Evolutionary conservation across 441 rosid genomes (phyloP), one percentile per base, ranked within the genome.

Genomic region (Adansonia rubrostipa): DNA sequence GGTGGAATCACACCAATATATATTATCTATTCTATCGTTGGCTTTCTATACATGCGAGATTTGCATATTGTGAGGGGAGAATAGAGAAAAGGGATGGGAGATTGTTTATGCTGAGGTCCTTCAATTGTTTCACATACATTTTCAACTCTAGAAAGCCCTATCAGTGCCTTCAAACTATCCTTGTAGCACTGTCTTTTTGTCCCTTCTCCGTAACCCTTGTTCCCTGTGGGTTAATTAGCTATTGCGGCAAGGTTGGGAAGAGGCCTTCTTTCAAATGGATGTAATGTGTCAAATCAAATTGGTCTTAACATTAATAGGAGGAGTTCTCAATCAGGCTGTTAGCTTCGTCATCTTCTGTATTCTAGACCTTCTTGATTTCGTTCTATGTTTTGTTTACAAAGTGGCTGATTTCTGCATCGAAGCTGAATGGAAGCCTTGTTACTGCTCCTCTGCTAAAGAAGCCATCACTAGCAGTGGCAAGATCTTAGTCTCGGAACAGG

Each of bases 351-450:
- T 94, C 60, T 96, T 94, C 80, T 90, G 88, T 20, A 57, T 90
- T 69, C 90, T 96, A 0, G 99, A 96, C 89, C 82, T 96, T 48
- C 69, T 96, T 17, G 97, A 96, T 86, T 69, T 80, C 75, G 53
- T 86, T 44, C 91, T 96, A 3, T 96, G 98, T 82, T 78, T 88
- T 15, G 67, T 83, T 14, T 96, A 89, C 91, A 93, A 89, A 83
- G 81, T 81, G 8, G 88, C 78, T 0, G 99, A 96, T 73, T 91
- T 91, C 84, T 76, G 87, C 76, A 81, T 90, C 40, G 99, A 96
- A 83, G 87, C 94, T 19, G 92, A 91, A 79, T 88, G 94, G 93
- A 92, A 91, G 87, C 92, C 94, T 57, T 90, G 98, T 82, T 92
- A 92, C 75, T 90, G 98, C 78, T 83, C 86, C 53, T 89, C 94